These are phyloP conservation scores for Neospermospora avenae DNA, from an alignment of 2,329 filamentous ascomycete species.

Conservation along the genomic window DNA sequence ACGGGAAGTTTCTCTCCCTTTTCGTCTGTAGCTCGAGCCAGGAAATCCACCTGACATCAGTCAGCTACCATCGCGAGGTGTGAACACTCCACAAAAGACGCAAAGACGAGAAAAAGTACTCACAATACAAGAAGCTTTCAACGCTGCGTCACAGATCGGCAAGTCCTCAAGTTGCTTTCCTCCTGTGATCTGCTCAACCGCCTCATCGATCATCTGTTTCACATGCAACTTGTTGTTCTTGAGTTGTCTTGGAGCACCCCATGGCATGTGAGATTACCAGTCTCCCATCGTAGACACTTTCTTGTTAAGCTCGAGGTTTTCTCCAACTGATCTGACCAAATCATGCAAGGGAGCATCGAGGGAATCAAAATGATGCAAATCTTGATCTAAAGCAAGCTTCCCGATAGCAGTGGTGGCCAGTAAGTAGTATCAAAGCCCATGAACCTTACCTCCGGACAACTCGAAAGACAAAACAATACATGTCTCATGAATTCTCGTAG, in stretches of 20 bases:
- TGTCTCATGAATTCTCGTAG: no score
- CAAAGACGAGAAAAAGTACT: background rate
- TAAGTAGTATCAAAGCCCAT: no score
- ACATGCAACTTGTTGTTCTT: slow-evolving; percentile 32
- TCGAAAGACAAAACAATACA: no score
- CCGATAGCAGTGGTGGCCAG: slow-evolving; percentile 43
- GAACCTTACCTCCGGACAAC: no score
- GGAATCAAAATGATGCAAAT: slow-evolving; percentile 43
- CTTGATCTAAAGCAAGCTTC: slow-evolving; percentile 43
- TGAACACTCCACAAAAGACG: no score
- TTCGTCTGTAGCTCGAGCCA: slow-evolving; percentile 40
- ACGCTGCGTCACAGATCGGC: slow-evolving; percentile 38
- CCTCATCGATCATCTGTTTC: slow-evolving; percentile 39
- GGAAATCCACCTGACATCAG: slow-evolving; percentile 26
- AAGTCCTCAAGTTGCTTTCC: slow-evolving; percentile 36
- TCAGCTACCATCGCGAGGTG: background rate
- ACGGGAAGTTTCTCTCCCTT: slow-evolving; percentile 42
- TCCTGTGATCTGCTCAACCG: slow-evolving; percentile 35
- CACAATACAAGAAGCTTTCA: slow-evolving; percentile 35
- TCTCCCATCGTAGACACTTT: slow-evolving; percentile 42
- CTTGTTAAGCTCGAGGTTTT: slow-evolving; percentile 44
- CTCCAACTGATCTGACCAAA: slow-evolving; percentile 40
- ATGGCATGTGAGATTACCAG: slow-evolving; percentile 45
- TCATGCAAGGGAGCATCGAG: slow-evolving; percentile 40
- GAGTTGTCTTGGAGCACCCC: slow-evolving; percentile 38